Conservation (phyloP, 2,329 filamentous ascomycete species). For the Ceratocystis eucalypticola region DNA sequence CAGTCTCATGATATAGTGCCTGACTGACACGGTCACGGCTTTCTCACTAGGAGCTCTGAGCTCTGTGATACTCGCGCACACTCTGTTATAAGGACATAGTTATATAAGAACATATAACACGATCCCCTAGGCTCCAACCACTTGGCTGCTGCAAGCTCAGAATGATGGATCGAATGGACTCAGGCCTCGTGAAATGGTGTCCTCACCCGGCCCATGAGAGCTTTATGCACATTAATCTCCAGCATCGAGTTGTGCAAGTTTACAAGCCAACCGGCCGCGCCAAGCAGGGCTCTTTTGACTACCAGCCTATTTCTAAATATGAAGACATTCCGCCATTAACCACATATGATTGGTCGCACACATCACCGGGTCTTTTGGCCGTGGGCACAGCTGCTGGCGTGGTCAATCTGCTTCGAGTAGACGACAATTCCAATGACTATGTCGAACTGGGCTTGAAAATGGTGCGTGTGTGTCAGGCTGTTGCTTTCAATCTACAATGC, state of each 20-base stretch:
- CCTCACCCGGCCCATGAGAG: constrained; percentile 44
- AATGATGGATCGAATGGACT: constrained; percentile 45
- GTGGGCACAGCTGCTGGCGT: constrained; percentile 64
- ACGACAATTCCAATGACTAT: constrained; percentile 53
- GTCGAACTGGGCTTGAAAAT: constrained; percentile 58
- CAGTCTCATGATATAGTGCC: background rate
- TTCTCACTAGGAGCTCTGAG: background rate
- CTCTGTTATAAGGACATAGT: background rate
- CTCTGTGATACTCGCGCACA: background rate
- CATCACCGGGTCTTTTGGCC: constrained; percentile 52
- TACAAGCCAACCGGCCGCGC: constrained; percentile 50
- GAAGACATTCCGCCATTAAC: constrained; percentile 51
- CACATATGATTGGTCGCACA: constrained; percentile 54
- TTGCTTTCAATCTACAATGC: constrained; percentile 61
- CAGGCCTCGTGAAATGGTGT: constrained; percentile 54
- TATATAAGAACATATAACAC: background rate
- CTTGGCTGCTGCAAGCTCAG: constrained; percentile 6
- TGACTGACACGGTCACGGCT: background rate
- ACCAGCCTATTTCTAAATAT: constrained; percentile 42
- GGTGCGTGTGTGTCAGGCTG: constrained; percentile 64
- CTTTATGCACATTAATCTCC: constrained; percentile 52
- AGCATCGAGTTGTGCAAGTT: constrained; percentile 48
- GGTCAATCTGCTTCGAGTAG: constrained; percentile 59
- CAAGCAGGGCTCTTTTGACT: constrained; percentile 43
- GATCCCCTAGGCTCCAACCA: background rate